A percentile compares a stretch with the other conserved stretches of the same genome.
These are phyloP conservation scores for Polygonum maritimum DNA, from an alignment of 148 eudicot species.

Conservation along the genomic window DNA sequence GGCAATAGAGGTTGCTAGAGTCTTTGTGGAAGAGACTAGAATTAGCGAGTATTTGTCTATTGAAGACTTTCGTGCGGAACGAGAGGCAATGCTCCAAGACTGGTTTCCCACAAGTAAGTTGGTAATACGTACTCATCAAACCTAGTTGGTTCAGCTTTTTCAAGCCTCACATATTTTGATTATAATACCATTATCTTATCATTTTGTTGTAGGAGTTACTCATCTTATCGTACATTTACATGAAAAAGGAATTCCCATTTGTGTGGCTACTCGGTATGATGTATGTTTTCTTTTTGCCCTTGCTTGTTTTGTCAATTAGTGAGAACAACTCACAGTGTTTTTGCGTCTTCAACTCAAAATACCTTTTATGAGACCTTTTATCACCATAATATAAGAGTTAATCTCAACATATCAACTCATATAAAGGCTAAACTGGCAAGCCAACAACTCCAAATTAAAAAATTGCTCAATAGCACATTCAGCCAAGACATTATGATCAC, in stretches of 20 bases:
- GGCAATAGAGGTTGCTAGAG: slow-evolving; percentile 84
- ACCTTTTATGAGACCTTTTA: slow-evolving; percentile 61
- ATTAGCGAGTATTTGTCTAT: slow-evolving; percentile 73
- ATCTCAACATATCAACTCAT: not conserved
- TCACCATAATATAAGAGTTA: not conserved
- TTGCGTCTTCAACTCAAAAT: slow-evolving; percentile 79
- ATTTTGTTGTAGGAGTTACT: slow-evolving; percentile 42
- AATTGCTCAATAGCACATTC: not conserved
- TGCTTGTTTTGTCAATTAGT: slow-evolving; percentile 90
- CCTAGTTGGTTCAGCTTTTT: too few relatives aligned
- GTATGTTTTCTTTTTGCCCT: slow-evolving; percentile 12
- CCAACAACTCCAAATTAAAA: not conserved
- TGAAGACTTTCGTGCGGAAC: slow-evolving; percentile 78
- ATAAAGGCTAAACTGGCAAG: not conserved
- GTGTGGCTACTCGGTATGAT: slow-evolving; percentile 80
- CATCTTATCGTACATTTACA: slow-evolving; percentile 75
- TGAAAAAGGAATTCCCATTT: slow-evolving; percentile 59
- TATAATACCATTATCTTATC: not conserved
- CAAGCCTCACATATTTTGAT: too few relatives aligned
- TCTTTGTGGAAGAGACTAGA: slow-evolving; percentile 91
- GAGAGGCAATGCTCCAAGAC: slow-evolving; percentile 69
- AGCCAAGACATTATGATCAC: not conserved
- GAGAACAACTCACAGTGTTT: slow-evolving; percentile 68
- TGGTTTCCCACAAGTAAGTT: slow-evolving; percentile 84
- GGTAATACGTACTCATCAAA: too few relatives aligned